Conservation (phyloP, 345 rosid genomes). For the Physaria fendleri region DNA sequence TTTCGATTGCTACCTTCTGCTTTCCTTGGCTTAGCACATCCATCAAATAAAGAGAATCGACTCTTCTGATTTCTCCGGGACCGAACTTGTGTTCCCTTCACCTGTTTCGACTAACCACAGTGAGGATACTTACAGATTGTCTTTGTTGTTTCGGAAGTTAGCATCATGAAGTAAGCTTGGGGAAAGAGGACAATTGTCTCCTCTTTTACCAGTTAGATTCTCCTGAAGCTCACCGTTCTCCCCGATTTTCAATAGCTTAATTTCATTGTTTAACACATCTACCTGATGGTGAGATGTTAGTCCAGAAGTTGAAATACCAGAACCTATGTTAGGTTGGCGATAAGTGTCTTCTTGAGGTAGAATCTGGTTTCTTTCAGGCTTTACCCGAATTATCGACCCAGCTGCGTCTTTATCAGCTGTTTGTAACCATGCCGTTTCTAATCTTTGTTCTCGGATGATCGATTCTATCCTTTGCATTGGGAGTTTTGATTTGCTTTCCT, state of each 20-base stretch:
- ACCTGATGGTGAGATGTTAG: constrained; percentile 61
- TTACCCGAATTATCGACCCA: constrained; percentile 46
- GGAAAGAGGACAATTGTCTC: constrained; percentile 54
- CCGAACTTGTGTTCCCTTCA: constrained; percentile 43
- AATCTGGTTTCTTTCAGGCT: constrained; percentile 89
- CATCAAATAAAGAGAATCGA: constrained; percentile 56
- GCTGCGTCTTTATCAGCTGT: constrained; percentile 79
- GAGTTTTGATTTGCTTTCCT: constrained; percentile 43
- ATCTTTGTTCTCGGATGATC: constrained; percentile 83
- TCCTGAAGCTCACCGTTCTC: constrained; percentile 41
- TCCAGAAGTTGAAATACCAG: constrained; percentile 44
- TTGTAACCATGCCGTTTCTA: constrained; percentile 98
- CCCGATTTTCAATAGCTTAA: constrained; percentile 59
- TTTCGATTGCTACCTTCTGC: constrained; percentile 41
- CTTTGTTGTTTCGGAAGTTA: constrained; percentile 54
- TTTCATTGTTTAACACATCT: constrained; percentile 60
- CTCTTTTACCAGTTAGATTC: constrained; percentile 45
- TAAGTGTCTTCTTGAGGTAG: constrained; percentile 67
- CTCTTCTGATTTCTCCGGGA: constrained; percentile 37
- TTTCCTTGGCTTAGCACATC: constrained; percentile 60
- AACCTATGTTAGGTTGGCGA: constrained; percentile 43
- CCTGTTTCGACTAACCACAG: constrained; percentile 35
- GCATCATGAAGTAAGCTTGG: constrained; percentile 78
- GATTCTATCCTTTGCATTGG: constrained; percentile 95
- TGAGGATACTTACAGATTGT: constrained; percentile 60